Evolutionary conservation across 768 basidiomycete species (phyloP).

Genomic region (Naganishia vishniacii): DNA sequence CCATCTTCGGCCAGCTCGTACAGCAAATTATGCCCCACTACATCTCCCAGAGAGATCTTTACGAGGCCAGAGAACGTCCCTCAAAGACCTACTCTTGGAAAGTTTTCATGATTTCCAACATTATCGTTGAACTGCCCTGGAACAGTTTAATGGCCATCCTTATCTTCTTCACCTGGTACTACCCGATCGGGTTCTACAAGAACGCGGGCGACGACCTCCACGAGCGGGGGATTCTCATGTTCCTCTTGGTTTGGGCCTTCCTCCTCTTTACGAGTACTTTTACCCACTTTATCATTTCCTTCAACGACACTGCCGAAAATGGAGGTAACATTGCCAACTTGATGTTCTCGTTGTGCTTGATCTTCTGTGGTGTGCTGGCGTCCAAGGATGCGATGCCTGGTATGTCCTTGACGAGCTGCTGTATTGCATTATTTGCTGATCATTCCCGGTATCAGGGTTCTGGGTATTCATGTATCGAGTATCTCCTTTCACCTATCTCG

Average conservation of each 20-base stretch:
- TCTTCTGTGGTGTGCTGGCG: conserved; percentile 50
- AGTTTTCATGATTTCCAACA: conserved; percentile 43
- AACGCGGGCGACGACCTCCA: conserved; percentile 50
- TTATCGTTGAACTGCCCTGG: conserved; percentile 34
- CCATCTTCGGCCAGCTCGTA: conserved; percentile 46
- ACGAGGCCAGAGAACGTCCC: conserved; percentile 48
- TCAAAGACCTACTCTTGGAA: conserved; percentile 48
- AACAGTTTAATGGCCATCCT: conserved; percentile 39
- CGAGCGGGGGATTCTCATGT: conserved; percentile 52
- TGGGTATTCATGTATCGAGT: conserved; percentile 43
- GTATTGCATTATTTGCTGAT: conserved; percentile 4
- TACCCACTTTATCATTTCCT: conserved; percentile 49
- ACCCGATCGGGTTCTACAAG: conserved; percentile 50
- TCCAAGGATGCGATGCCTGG: conserved; percentile 14
- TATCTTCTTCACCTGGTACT: conserved; percentile 49
- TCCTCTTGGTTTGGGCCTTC: conserved; percentile 50
- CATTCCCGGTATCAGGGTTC: conserved; percentile 17
- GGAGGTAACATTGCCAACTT: conserved; percentile 52
- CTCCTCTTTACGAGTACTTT: conserved; percentile 50
- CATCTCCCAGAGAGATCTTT: conserved; percentile 45
- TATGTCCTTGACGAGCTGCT: background rate
- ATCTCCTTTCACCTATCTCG: conserved; percentile 50
- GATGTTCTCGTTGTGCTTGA: conserved; percentile 50
- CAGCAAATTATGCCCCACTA: conserved; percentile 50
- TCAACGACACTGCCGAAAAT: conserved; percentile 49